Evolutionary conservation across 2,329 filamentous ascomycete species (phyloP).

Genomic region (Diaporthe destruens): DNA sequence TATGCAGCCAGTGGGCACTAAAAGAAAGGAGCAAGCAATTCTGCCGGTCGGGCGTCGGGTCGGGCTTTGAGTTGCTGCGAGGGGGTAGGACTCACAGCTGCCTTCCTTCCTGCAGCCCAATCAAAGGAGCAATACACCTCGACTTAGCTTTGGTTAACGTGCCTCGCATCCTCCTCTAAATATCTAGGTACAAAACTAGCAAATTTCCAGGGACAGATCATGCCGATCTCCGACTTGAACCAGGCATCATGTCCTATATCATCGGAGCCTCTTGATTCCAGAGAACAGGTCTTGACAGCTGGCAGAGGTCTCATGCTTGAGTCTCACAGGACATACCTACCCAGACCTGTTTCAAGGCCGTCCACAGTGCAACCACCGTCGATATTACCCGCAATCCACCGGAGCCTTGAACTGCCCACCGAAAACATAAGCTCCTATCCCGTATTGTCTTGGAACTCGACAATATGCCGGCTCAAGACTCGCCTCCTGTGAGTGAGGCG

Average conservation of each 20-base stretch:
- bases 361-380: slow-evolving; percentile 35
- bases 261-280: not conserved
- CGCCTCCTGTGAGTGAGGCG: slow-evolving; percentile 2
- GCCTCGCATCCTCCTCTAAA: not conserved
- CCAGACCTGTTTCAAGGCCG: slow-evolving; percentile 15
- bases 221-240: not conserved
- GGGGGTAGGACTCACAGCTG: not conserved
- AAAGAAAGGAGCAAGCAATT: not conserved
- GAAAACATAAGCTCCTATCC: not conserved
- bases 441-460: not conserved
- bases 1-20: not conserved
- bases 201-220: not conserved
- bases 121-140: not conserved
- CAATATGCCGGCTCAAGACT: slow-evolving; percentile 22
- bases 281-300: slow-evolving; percentile 11
- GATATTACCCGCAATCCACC: slow-evolving; percentile 35
- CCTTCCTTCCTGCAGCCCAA: not conserved
- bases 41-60: too few relatives aligned
- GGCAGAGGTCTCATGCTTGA: slow-evolving; percentile 35
- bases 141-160: not conserved
- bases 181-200: not conserved
- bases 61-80: not conserved
- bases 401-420: slow-evolving; percentile 9
- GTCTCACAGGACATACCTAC: slow-evolving; percentile 27
- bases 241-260: slow-evolving; percentile 28